These are phyloP conservation scores for Fusarium cicatricum DNA, from an alignment of 2,329 filamentous ascomycete genomes.

Conservation along the genomic window DNA sequence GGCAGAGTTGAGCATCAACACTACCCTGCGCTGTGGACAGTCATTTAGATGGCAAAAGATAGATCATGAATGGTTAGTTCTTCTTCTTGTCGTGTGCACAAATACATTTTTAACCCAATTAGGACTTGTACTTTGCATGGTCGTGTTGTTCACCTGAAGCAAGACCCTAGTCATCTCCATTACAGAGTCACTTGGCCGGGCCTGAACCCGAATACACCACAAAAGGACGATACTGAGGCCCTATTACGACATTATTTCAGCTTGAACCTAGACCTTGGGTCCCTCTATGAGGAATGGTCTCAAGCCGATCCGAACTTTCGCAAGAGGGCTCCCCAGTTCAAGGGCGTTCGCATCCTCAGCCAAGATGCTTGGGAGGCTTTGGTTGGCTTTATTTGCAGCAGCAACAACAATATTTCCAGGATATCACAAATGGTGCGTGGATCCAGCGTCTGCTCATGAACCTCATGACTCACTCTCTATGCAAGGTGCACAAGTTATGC, in stretches of 20 bases:
- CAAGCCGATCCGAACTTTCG: conserved; percentile 86
- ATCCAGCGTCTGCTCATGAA: neutral
- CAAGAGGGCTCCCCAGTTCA: conserved; percentile 85
- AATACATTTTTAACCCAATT: conserved; percentile 7
- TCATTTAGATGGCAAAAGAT: conserved; percentile 95
- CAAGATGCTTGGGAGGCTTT: conserved; percentile 97
- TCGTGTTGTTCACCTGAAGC: conserved; percentile 83
- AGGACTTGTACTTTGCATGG: conserved; percentile 87
- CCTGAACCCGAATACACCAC: conserved; percentile 18
- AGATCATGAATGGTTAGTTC: conserved; percentile 78
- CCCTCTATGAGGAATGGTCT: conserved; percentile 89
- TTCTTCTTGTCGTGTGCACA: neutral
- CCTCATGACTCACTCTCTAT: conserved; percentile 1
- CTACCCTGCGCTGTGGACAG: conserved; percentile 92
- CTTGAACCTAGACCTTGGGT: conserved; percentile 75
- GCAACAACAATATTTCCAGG: conserved; percentile 96
- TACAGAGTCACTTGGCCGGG: conserved; percentile 75
- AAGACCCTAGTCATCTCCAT: conserved; percentile 80
- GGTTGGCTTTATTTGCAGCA: conserved; percentile 95
- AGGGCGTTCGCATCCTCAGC: conserved; percentile 88
- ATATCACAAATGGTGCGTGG: conserved; percentile 88
- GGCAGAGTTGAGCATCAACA: conserved; percentile 91
- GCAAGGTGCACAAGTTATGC: conserved; percentile 84
- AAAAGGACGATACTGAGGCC: conserved; percentile 72
- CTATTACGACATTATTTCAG: conserved; percentile 89